Conservation (phyloP, 148 eudicot genomes). For the Cornus suecica region DNA sequence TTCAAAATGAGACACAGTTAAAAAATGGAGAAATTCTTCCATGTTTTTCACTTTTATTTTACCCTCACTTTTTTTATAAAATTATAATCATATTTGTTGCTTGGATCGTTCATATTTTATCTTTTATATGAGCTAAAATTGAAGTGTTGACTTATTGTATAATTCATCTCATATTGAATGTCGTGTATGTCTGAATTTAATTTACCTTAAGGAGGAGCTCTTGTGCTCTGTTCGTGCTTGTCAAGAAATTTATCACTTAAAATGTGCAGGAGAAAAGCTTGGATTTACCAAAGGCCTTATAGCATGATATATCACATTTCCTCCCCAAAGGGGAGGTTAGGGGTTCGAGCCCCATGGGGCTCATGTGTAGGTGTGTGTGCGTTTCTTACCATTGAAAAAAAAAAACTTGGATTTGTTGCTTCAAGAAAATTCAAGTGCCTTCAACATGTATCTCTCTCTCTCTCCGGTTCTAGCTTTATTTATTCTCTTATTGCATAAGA, state of each 20-base stretch:
- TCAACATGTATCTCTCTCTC: constrained; percentile 65
- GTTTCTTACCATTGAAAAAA: too few relatives aligned
- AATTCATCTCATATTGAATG: constrained; percentile 55
- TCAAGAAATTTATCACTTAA: constrained; percentile 48
- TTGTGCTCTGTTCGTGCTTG: constrained; percentile 68
- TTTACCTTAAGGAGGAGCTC: constrained; percentile 59
- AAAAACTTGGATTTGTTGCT: constrained; percentile 26
- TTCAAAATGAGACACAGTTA: too few relatives aligned
- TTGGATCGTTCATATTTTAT: not conserved
- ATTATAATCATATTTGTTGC: not conserved
- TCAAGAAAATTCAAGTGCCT: constrained; percentile 69
- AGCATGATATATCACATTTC: too few relatives aligned
- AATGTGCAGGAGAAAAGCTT: constrained; percentile 51
- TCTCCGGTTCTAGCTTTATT: not conserved
- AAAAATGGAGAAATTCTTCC: not conserved
- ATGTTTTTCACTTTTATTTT: not conserved
- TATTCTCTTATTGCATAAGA: not conserved
- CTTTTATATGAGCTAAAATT: not conserved
- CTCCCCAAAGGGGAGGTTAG: too few relatives aligned
- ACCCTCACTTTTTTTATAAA: not conserved
- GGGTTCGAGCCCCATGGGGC: too few relatives aligned
- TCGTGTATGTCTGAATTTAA: constrained; percentile 44
- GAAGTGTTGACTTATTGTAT: not conserved
- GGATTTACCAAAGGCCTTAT: too few relatives aligned
- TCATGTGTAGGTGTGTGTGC: too few relatives aligned